Base-by-base conservation (phyloP, 805 yeast genomes). In the Saturnispora halmiae region DNA sequence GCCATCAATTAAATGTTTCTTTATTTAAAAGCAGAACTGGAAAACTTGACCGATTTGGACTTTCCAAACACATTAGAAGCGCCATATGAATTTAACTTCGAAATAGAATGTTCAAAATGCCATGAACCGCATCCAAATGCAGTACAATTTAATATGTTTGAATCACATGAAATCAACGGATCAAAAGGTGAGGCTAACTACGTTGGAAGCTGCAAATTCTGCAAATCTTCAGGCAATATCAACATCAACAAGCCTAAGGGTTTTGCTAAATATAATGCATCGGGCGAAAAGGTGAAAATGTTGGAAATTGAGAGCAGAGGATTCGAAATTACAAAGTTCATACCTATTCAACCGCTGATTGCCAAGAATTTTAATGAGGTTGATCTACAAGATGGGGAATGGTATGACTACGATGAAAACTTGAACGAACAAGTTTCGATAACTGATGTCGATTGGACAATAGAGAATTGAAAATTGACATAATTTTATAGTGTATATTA, bases 331-430 rank as follows among this genome's bases (percentile, higher is more conserved):
- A 64, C 66, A 8, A 75, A 75, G 42, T 87, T 86, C 49, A 58
- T 75, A 14, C 83, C 94, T 2, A 72, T 51, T 28, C 92, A 90
- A 0, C 59, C 43, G 4, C 82, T 82, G 56, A 51, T 56, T 24
- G 66, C 61, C 5, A 24, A 19, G 5, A 20, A 7, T 2, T 50
- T 50, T 19, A 35, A 32, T 9, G 54, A 52, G 2, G 72, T 86
- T 20, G 92, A 82, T 42, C 64, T 87, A 22, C 72, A 68, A 28
- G 95, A 84, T 20, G 77, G 75, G 40, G 97, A 92, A 56, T 88
- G 95, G 88, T 92, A 79, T 56, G 98, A 92, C 53, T 92, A 88
- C 55, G 97, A 92, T 58, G 97, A 92, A 42, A 74, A 77, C 49
- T 79, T 82, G 6, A 73, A 76, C 10, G 73, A 66, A 32, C 96